These are phyloP conservation scores for Fusarium sp. DNA, from an alignment of 2,329 filamentous ascomycete genomes.

Conservation along the genomic window DNA sequence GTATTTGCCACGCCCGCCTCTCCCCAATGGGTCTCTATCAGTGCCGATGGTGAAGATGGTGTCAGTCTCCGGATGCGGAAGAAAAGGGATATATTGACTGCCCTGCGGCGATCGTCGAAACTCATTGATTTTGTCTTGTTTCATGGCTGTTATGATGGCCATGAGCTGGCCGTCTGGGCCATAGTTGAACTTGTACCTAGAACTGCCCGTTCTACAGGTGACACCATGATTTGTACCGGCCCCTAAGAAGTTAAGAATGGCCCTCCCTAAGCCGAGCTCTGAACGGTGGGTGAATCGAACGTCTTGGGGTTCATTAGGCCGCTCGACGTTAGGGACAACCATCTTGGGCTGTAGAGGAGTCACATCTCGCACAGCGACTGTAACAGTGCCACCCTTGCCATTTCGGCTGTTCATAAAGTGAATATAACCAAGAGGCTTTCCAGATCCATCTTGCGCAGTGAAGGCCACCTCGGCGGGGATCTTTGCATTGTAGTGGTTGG, in stretches of 20 bases:
- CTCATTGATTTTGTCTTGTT: background rate
- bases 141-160: conserved; percentile 18
- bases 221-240: conserved; percentile 40
- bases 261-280: conserved; percentile 47
- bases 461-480: conserved; percentile 42
- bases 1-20: background rate
- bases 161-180: conserved; percentile 36
- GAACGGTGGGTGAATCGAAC: conserved; percentile 40
- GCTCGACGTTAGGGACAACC: conserved; percentile 39
- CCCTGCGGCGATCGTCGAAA: background rate
- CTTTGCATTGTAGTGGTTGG: background rate
- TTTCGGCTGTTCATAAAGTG: conserved; percentile 27
- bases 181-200: conserved; percentile 46
- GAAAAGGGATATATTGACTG: background rate
- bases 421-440: conserved; percentile 45
- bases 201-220: conserved; percentile 38
- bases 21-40: background rate
- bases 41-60: conserved; percentile 15
- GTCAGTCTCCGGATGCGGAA: background rate
- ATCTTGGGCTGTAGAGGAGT: conserved; percentile 44
- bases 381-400: conserved; percentile 32
- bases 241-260: conserved; percentile 45
- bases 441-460: conserved; percentile 19
- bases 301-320: conserved; percentile 38
- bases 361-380: conserved; percentile 43